phyloP scores from a whole-genome alignment of 1,284 basidiomycete species.

The Testicularia cyperi region DNA sequence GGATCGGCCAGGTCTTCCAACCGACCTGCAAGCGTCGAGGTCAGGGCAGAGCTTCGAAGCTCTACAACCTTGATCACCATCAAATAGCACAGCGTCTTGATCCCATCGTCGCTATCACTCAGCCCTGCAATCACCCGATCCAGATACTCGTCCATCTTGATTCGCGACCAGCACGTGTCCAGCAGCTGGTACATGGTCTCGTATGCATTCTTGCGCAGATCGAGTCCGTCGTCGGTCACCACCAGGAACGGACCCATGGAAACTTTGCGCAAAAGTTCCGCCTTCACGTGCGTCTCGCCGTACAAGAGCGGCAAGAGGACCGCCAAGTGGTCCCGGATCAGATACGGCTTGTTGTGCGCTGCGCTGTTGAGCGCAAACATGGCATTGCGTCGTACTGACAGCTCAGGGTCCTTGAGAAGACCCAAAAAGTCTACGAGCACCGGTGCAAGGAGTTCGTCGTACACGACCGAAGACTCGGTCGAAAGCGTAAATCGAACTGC shows the following conservation, averaged over 20 bases:
- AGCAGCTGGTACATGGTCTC: constrained; percentile 95
- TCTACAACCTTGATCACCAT: constrained; percentile 87
- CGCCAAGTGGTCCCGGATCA: constrained; percentile 80
- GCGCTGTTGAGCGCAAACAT: constrained; percentile 84
- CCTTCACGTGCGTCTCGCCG: constrained; percentile 77
- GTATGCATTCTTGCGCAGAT: constrained; percentile 84
- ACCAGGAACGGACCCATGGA: constrained; percentile 99
- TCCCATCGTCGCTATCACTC: constrained; percentile 81
- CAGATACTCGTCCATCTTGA: constrained; percentile 83
- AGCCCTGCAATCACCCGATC: constrained; percentile 79
- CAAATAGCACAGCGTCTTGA: constrained; percentile 95
- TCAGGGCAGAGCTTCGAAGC: constrained; percentile 61
- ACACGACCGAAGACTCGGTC: constrained; percentile 73
- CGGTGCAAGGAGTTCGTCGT: constrained; percentile 83
- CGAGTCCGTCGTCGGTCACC: constrained; percentile 87
- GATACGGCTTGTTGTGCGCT: constrained; percentile 86
- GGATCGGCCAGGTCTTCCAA: constrained; percentile 82
- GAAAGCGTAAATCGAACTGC: constrained; percentile 94
- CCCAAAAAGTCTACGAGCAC: constrained; percentile 86
- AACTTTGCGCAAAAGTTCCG: constrained; percentile 66
- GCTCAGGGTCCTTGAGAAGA: constrained; percentile 78
- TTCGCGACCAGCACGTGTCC: constrained; percentile 81
- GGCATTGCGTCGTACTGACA: constrained; percentile 50
- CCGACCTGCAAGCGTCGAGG: constrained; percentile 79
- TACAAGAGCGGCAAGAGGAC: constrained; percentile 80